These are phyloP conservation scores for Colletotrichum musicola DNA, from an alignment of 2,329 filamentous ascomycete genomes.

Conservation along the genomic window DNA sequence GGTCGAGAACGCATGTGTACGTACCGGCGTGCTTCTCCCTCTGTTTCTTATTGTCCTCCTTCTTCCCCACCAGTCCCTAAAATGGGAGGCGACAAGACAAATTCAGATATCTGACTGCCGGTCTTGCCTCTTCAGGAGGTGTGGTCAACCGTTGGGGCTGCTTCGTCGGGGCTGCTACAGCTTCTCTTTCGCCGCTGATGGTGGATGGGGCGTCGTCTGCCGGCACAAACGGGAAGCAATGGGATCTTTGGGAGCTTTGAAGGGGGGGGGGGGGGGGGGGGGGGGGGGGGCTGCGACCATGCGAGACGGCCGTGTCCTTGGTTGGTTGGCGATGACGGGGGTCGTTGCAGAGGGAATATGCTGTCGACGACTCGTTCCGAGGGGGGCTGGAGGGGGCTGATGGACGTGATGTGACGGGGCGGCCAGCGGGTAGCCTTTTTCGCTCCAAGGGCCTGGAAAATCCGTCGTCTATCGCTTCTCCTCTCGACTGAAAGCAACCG, in stretches of 20 bases:
- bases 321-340: slow-evolving; percentile 36
- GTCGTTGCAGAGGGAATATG: slow-evolving; percentile 9
- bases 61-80: too few relatives aligned
- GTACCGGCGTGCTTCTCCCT: neutral
- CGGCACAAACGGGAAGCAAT: slow-evolving; percentile 27
- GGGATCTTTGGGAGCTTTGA: neutral
- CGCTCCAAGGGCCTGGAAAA: neutral
- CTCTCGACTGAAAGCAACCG: too few relatives aligned
- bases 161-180: slow-evolving; percentile 2
- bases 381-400: slow-evolving; percentile 26
- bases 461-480: neutral
- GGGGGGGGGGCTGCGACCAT: slow-evolving; percentile 17
- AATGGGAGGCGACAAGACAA: slow-evolving; percentile 1
- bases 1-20: neutral
- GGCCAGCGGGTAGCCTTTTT: slow-evolving; percentile 24
- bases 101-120: neutral
- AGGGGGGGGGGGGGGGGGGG: neutral
- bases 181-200: slow-evolving; percentile 6
- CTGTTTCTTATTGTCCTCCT: neutral
- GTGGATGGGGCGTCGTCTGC: neutral
- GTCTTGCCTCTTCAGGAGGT: slow-evolving; percentile 23
- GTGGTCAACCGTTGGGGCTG: slow-evolving; percentile 11
- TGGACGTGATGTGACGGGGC: slow-evolving; percentile 11
- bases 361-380: slow-evolving; percentile 9
- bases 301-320: slow-evolving; percentile 29